Percentiles rank a stretch among this genome's conserved stretches.
These are phyloP conservation scores for Onygenales sp. DNA, from an alignment of 2,329 filamentous ascomycete species.

Conservation along the genomic window DNA sequence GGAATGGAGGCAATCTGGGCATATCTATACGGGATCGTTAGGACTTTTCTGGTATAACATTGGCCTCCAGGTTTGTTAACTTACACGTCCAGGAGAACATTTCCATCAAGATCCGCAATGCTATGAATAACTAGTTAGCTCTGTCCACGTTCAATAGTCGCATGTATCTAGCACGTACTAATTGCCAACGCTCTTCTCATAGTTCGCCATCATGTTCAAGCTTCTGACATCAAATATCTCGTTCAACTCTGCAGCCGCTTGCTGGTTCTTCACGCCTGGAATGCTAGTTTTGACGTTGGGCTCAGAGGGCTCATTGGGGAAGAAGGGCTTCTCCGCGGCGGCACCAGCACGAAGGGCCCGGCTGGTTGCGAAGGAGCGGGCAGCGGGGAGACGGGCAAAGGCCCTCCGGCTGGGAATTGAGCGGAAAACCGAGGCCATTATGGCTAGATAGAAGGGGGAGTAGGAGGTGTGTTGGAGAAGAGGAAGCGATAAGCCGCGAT, in stretches of 20 bases:
- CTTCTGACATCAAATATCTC: constrained; percentile 78
- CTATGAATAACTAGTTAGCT: constrained; percentile 13
- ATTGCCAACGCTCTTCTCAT: constrained; percentile 66
- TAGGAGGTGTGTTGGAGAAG: not conserved
- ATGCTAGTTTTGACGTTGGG: constrained; percentile 51
- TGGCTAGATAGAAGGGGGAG: not conserved
- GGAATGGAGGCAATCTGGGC: constrained; percentile 91
- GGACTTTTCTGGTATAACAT: not conserved
- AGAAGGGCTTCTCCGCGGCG: constrained; percentile 37
- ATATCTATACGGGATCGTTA: constrained; percentile 46
- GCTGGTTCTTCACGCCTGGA: constrained; percentile 66
- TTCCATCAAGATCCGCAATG: constrained; percentile 42
- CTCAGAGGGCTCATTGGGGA: constrained; percentile 49
- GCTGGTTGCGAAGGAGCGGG: constrained; percentile 16
- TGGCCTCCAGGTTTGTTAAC: constrained; percentile 11
- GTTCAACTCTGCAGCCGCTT: constrained; percentile 59
- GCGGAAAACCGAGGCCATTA: constrained; percentile 29
- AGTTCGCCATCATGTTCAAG: constrained; percentile 74
- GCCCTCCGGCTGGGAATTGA: constrained; percentile 26
- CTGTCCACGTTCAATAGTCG: not conserved
- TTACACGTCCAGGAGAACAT: constrained; percentile 42
- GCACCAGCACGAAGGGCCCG: constrained; percentile 1
- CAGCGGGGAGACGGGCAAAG: constrained; percentile 23
- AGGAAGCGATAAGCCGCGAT: no score
- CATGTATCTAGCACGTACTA: constrained; percentile 41